Conservation (phyloP, 257 asterid species). For the Marsdenia floribunda region DNA sequence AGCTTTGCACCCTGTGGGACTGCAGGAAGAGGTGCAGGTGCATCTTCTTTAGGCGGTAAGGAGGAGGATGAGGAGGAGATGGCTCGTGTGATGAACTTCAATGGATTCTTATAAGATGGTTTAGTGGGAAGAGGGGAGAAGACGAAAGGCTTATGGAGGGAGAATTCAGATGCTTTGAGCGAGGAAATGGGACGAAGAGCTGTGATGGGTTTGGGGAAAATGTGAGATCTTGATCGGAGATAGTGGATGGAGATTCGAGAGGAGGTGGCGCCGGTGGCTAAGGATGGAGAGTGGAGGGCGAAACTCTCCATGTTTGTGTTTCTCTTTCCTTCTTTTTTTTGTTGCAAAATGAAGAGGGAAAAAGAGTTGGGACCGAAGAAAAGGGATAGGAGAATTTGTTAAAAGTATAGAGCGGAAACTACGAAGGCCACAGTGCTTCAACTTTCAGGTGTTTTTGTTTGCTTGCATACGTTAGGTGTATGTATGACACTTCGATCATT, state of each 20-base stretch:
- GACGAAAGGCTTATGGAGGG: conserved; percentile 14
- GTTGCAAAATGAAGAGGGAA: neutral
- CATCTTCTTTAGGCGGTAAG: neutral
- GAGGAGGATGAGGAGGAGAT: conserved; percentile 24
- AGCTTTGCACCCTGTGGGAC: conserved; percentile 58
- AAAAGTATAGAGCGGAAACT: too few species aligned
- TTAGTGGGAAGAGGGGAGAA: conserved; percentile 16
- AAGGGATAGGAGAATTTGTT: too few species aligned
- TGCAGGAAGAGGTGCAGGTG: conserved; percentile 22
- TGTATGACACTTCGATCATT: too few species aligned
- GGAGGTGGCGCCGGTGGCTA: conserved; percentile 29
- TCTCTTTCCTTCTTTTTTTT: too few species aligned
- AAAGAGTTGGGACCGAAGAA: too few species aligned
- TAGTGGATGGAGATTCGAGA: conserved; percentile 38
- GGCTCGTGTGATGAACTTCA: conserved; percentile 11
- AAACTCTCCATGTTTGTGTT: conserved; percentile 54
- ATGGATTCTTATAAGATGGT: conserved; percentile 14
- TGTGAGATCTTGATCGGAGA: conserved; percentile 34
- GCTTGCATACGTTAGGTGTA: too few species aligned
- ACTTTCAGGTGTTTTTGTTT: too few species aligned
- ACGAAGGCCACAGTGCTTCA: too few species aligned
- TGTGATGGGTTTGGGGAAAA: conserved; percentile 21
- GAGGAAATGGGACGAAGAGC: conserved; percentile 34
- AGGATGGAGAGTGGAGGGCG: conserved; percentile 48
- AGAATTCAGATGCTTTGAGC: conserved; percentile 17